Percentiles rank a stretch among this genome's conserved stretches.
Evolutionary conservation across 2,329 filamentous ascomycete species (phyloP).

Genomic region (Colletotrichum tropicale): DNA sequence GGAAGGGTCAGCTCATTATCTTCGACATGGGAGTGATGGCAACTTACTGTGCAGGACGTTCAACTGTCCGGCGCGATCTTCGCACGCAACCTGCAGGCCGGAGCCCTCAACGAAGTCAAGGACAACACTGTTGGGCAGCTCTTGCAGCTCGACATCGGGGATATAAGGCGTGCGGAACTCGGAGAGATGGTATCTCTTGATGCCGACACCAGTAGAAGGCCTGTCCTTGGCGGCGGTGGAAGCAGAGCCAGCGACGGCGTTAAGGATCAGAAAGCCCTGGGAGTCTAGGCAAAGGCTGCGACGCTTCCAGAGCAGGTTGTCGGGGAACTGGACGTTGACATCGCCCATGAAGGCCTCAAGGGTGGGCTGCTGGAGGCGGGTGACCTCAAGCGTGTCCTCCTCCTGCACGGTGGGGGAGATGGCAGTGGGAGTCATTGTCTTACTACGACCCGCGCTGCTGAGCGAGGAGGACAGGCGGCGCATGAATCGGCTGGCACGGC

Average conservation of each 20-base stretch:
- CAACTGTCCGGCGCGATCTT: slow-evolving; percentile 63
- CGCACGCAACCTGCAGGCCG: slow-evolving; percentile 68
- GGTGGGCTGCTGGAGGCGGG: slow-evolving; percentile 35
- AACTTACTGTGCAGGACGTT: slow-evolving; percentile 59
- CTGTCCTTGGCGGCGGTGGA: slow-evolving; percentile 58
- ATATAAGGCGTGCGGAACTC: slow-evolving; percentile 82
- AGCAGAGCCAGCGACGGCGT: slow-evolving; percentile 53
- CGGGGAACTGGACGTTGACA: slow-evolving; percentile 96
- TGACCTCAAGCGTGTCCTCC: slow-evolving; percentile 46
- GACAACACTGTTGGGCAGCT: slow-evolving; percentile 84
- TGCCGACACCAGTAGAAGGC: slow-evolving; percentile 50
- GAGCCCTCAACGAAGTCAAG: slow-evolving; percentile 66
- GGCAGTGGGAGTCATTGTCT: slow-evolving; percentile 44
- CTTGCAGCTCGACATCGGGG: slow-evolving; percentile 90
- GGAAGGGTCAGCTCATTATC: slow-evolving; percentile 27
- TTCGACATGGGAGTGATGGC: neutral
- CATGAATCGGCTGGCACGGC: slow-evolving; percentile 62
- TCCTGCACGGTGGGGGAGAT: slow-evolving; percentile 58
- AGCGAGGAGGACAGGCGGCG: slow-evolving; percentile 62
- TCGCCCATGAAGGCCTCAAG: slow-evolving; percentile 78
- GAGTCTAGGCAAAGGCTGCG: slow-evolving; percentile 86
- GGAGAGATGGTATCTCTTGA: slow-evolving; percentile 83
- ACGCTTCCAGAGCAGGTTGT: slow-evolving; percentile 95
- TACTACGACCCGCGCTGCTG: slow-evolving; percentile 44
- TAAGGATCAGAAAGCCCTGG: slow-evolving; percentile 82